These are phyloP conservation scores for Fusarium goolgardi DNA, from an alignment of 2,329 filamentous ascomycete genomes.

Conservation along the genomic window DNA sequence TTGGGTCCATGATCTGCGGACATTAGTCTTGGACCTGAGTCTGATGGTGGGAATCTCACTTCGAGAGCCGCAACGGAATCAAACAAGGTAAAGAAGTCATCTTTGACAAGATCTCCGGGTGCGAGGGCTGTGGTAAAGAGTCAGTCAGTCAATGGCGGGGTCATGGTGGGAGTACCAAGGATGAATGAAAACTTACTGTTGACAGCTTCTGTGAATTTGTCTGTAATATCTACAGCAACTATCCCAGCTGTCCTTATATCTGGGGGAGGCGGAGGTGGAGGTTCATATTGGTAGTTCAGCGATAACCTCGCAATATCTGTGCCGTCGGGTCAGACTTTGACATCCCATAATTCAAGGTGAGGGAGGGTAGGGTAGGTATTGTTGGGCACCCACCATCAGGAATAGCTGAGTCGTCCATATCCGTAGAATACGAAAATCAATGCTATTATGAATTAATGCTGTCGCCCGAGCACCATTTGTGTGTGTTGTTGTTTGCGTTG, in stretches of 20 bases:
- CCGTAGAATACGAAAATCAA: conserved; percentile 14
- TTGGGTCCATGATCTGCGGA: conserved; percentile 94
- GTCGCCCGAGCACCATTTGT: background rate
- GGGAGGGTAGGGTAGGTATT: conserved; percentile 6
- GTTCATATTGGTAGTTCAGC: conserved; percentile 51
- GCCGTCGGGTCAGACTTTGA: conserved; percentile 44
- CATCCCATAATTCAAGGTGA: conserved; percentile 10
- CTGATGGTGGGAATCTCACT: conserved; percentile 54
- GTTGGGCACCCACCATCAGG: conserved; percentile 51
- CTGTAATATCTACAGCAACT: conserved; percentile 68
- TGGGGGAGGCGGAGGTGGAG: conserved; percentile 52
- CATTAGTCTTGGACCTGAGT: background rate
- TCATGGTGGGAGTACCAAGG: conserved; percentile 14
- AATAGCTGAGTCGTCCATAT: conserved; percentile 53
- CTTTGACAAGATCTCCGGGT: conserved; percentile 88
- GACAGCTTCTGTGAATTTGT: conserved; percentile 64
- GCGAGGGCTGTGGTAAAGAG: conserved; percentile 68
- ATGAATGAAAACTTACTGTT: conserved; percentile 56
- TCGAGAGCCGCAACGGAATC: conserved; percentile 91
- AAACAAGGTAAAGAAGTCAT: conserved; percentile 93
- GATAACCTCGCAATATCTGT: conserved; percentile 58
- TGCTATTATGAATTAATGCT: conserved; percentile 33
- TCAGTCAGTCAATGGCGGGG: conserved; percentile 39
- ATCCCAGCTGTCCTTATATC: conserved; percentile 61
- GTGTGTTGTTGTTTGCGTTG: background rate